Conservation (phyloP, 371 early-diverging fungal genomes). For the Neoconidiobolus thromboides region DNA sequence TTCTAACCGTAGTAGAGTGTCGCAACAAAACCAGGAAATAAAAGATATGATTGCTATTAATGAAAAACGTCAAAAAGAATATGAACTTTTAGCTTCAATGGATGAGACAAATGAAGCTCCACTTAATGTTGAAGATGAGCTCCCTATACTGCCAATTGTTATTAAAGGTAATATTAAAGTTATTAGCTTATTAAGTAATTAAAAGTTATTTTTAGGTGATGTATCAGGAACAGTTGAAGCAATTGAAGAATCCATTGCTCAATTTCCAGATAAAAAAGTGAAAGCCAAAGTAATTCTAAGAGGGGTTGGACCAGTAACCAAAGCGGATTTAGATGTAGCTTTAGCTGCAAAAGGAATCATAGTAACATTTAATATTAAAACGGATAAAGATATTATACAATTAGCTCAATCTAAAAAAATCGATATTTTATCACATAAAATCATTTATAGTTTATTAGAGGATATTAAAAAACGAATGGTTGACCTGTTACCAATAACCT, state of each 20-base stretch:
- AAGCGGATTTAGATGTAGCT: constrained; percentile 57
- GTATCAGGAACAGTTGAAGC: constrained; percentile 92
- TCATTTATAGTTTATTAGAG: constrained; percentile 84
- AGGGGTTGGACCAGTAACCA: constrained; percentile 70
- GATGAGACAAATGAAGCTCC: constrained; percentile 1
- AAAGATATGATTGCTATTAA: constrained; percentile 57
- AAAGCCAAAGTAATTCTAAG: constrained; percentile 44
- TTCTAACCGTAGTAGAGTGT: constrained; percentile 35
- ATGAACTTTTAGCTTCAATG: constrained; percentile 3
- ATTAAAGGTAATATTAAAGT: constrained; percentile 17
- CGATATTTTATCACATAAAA: constrained; percentile 37
- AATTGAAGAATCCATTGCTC: constrained; percentile 49
- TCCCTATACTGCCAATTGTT: constrained; percentile 6
- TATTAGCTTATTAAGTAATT: constrained; percentile 14
- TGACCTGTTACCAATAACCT: constrained; percentile 60
- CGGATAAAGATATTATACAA: constrained; percentile 43
- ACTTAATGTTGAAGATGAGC: constrained; percentile 12
- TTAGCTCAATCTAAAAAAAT: constrained; percentile 44
- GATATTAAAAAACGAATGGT: constrained; percentile 55
- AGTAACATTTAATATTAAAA: constrained; percentile 74
- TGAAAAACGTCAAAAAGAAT: constrained; percentile 36
- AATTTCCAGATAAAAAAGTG: constrained; percentile 61
- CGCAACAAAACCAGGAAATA: constrained; percentile 34
- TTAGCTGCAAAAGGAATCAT: constrained; percentile 39
- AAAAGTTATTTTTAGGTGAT: constrained; percentile 42